Evolutionary conservation across 1,284 basidiomycete genomes (phyloP), one percentile per base, ranked within the genome.

Genomic region (Butyriboletus appendiculatus): DNA sequence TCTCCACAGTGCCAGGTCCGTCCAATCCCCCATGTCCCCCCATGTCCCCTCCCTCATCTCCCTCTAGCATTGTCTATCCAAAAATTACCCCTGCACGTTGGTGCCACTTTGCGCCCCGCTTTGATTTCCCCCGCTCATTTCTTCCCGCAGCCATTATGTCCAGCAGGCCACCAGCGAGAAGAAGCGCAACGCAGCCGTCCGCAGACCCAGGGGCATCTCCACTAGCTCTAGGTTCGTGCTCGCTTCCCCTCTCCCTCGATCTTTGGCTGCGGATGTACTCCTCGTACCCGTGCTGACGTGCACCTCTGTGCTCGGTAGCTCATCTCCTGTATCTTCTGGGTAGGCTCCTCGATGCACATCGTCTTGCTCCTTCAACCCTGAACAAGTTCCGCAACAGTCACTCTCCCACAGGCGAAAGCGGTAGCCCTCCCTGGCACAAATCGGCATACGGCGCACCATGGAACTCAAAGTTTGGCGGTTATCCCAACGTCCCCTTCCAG

Each of bases 71-170:
- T 92, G 89, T 72, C 72, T 84, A 55, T 81, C 84, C 56, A 92
- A 92, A 75, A 90, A 88, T 64, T 90, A 87, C 65, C 84, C 88
- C 48, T 92, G 89, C 88, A 92, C 90, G 86, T 91, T 65, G 58
- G 82, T 80, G 46, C 62, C 56, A 59, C 62, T 47, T 43, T 22
- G 50, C 48, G 51, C 48, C 56, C 50, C 52, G 45, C 40, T 20
- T 52, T 53, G 3, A n/a, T 61, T 53, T 55, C 57, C 57, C 62
- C 58, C 61, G 66, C 54, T 65, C 64, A 61, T 58, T 45, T 58
- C 24, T 30, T 46, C 46, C 34, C 53, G 26, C 65, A 90, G 89
- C 58, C 86, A 91, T 65, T 84, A 75, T 65, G 86, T 91, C 34
- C 89, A 92, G 66, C 88, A 90, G 70, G 88, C 86, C 24, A 91